Evolutionary conservation across 129 eudicot genomes (phyloP), one percentile per base, ranked within the genome.

Genomic region (Escallonia rubra): DNA sequence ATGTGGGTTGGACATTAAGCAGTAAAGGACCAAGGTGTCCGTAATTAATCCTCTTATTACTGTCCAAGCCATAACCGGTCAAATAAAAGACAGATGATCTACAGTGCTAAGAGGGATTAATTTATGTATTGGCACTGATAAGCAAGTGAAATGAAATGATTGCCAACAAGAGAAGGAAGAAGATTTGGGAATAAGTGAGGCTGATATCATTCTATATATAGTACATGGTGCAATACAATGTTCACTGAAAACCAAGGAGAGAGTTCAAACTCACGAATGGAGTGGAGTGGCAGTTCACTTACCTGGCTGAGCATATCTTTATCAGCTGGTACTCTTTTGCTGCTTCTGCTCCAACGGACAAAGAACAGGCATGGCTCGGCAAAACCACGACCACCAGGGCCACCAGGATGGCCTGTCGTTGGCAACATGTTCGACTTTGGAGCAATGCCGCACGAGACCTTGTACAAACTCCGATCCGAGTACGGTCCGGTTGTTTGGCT

Each of bases 401-500:
- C 70, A 8, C 23, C 58, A 34, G 70, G 11, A 65, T 65, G 70
- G 70, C 70, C 70, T 40, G 59, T 65, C 34, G 57, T 65, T 6
- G 70, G 70, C 44, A 65, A 65, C 42, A 48, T 65, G 5, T 51
- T 65, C 38, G 59, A 40, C n/a, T 59, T 65, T 5, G 70, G 70
- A 65, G 41, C 47, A 43, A 50, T 38, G 70, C 70, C 70, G 40
- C 70, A 65, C 70, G 59, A 65, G 39, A 39, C 4, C 70, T 40
- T 65, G 0, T 50, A 50, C 52, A 43, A 62, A 43, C 41, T 62
- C 16, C 51, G 66, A n/a, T 46, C 12, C 10, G 14, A 43, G 12
- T 62, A 62, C 39, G 53, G 66, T 6, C 76, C 81, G 0, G 76
- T 76, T 6, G 23, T 76, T 44, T 76, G 81, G 81, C 40, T 76